phyloP scores from a whole-genome alignment of 352 stramenopile genomes.

The Phytophthora cryptogea region DNA sequence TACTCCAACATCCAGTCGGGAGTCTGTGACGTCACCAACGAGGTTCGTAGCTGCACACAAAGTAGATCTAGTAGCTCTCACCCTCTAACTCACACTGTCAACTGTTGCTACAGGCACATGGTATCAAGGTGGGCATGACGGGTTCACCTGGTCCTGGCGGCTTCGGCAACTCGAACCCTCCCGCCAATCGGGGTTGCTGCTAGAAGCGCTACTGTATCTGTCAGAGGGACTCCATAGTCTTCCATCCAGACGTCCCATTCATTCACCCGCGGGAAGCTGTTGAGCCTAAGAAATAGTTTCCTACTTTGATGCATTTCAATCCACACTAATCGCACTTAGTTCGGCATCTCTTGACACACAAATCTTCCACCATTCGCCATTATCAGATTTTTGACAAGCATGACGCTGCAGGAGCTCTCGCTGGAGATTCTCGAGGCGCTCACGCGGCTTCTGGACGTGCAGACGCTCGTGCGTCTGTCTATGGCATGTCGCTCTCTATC shows the following conservation, averaged over 20 bases:
- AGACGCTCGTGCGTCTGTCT: constrained; percentile 52
- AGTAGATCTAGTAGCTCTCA: neutral
- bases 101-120: constrained; percentile 60
- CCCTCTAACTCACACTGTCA: neutral
- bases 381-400: constrained; percentile 7
- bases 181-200: constrained; percentile 78
- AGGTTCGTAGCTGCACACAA: constrained; percentile 48
- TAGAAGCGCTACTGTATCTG: constrained; percentile 40
- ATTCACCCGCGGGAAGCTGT: constrained; percentile 9
- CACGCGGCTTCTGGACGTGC: constrained; percentile 35
- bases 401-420: constrained; percentile 35
- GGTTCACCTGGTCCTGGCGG: constrained; percentile 74
- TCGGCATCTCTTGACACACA: neutral
- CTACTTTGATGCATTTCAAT: neutral
- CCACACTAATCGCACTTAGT: neutral
- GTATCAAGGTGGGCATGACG: constrained; percentile 91
- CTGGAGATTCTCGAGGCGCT: constrained; percentile 46
- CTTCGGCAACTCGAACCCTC: constrained; percentile 78
- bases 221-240: neutral
- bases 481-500: constrained; percentile 21
- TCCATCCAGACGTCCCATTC: neutral
- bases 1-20: constrained; percentile 96
- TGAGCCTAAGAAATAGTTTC: constrained; percentile 25
- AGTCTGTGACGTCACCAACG: constrained; percentile 95
- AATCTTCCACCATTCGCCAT: constrained; percentile 9